Evolutionary conservation across 1,284 basidiomycete genomes (phyloP).

Genomic region (Vanrija humicola): DNA sequence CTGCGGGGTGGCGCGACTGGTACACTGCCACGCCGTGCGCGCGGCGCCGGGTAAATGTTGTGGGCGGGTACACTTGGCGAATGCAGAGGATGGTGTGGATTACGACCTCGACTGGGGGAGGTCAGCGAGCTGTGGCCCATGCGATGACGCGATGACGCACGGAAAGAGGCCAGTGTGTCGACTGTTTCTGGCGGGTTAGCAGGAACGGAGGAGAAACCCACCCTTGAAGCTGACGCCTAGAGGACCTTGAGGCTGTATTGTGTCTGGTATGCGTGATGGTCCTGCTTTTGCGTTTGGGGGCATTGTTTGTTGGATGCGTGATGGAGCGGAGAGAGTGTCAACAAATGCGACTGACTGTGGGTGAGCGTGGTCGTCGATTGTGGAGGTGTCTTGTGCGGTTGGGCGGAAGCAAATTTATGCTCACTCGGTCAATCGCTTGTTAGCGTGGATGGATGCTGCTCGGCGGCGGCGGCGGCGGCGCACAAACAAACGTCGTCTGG

Average conservation of each 20-base stretch:
- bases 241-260: neutral
- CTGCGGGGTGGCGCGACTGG: slow-evolving; percentile 80
- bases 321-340: neutral
- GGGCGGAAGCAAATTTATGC: neutral
- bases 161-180: slow-evolving; percentile 37
- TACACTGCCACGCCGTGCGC: slow-evolving; percentile 87
- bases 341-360: too few species aligned
- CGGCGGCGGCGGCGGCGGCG: too few species aligned
- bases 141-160: slow-evolving; percentile 18
- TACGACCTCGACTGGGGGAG: slow-evolving; percentile 71
- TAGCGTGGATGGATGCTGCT: neutral
- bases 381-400: neutral
- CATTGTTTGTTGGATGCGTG: neutral
- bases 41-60: slow-evolving; percentile 77
- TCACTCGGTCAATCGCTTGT: neutral
- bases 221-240: slow-evolving; percentile 13
- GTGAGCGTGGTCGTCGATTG: too few species aligned
- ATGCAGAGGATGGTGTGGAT: slow-evolving; percentile 88
- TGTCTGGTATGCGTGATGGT: neutral
- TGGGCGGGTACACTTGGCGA: slow-evolving; percentile 81
- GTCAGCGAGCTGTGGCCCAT: neutral
- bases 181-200: slow-evolving; percentile 28
- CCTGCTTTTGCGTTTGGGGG: neutral
- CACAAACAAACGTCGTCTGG: neutral
- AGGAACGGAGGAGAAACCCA: neutral